Evolutionary conservation across 768 basidiomycete species (phyloP).

Genomic region (Pleurotus platypus): DNA sequence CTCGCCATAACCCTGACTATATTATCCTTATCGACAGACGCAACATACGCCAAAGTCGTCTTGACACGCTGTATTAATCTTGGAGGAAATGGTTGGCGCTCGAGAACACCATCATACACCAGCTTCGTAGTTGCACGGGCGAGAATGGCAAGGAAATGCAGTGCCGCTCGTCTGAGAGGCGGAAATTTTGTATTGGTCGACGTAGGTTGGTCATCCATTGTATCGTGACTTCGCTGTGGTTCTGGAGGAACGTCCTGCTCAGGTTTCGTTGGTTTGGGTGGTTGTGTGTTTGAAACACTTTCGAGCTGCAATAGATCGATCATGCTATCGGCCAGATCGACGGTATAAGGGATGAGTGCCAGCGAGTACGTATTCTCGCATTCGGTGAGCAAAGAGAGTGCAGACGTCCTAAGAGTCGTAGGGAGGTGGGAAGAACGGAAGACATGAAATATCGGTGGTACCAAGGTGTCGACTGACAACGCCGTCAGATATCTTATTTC

Average conservation of each 20-base stretch:
- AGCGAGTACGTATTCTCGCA: slow-evolving; percentile 63
- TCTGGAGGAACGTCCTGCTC: slow-evolving; percentile 8
- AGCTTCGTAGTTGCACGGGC: slow-evolving; percentile 57
- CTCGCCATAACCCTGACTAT: slow-evolving; percentile 74
- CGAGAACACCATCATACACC: slow-evolving; percentile 40
- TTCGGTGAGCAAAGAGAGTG: slow-evolving; percentile 64
- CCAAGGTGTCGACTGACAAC: slow-evolving; percentile 57
- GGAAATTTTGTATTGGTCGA: slow-evolving; percentile 65
- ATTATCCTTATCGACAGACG: slow-evolving; percentile 67
- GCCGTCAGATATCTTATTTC: neutral
- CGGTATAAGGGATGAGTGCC: slow-evolving; percentile 58
- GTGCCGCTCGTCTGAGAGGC: slow-evolving; percentile 76
- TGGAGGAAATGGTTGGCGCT: slow-evolving; percentile 26
- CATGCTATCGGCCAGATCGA: slow-evolving; percentile 63
- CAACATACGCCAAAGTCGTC: slow-evolving; percentile 65
- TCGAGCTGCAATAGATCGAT: slow-evolving; percentile 76
- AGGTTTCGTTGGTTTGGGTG: slow-evolving; percentile 3
- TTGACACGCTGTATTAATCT: slow-evolving; percentile 45
- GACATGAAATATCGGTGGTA: slow-evolving; percentile 68
- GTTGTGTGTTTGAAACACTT: slow-evolving; percentile 28
- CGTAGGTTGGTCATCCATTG: slow-evolving; percentile 58
- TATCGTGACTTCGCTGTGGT: slow-evolving; percentile 19
- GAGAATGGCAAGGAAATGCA: slow-evolving; percentile 76
- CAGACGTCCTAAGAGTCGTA: slow-evolving; percentile 63
- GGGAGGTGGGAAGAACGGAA: slow-evolving; percentile 62